Conservation (phyloP, 73 alveolate genomes). For the Tetrahymena elliotti region DNA sequence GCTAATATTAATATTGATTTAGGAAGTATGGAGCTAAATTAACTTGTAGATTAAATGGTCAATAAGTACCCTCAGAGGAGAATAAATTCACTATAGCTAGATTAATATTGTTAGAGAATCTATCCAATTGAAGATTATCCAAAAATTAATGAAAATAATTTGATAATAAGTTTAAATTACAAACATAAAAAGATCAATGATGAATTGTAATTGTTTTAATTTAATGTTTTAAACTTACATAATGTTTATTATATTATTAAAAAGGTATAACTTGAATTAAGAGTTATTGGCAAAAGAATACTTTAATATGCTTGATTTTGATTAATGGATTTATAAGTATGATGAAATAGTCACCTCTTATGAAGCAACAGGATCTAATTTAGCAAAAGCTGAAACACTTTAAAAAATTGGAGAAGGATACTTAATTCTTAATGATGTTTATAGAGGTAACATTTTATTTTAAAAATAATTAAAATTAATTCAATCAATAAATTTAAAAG, state of each 20-base stretch:
- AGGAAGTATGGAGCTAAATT: slow-evolving; percentile 17
- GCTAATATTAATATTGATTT: background rate
- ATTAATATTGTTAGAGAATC: background rate
- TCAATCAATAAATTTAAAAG: background rate
- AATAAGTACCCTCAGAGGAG: slow-evolving; percentile 20
- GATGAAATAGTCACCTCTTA: slow-evolving; percentile 32
- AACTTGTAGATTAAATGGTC: slow-evolving; percentile 18
- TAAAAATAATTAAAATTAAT: background rate
- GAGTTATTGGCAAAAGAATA: slow-evolving; percentile 24
- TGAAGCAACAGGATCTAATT: slow-evolving; percentile 15
- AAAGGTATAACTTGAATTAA: slow-evolving; percentile 4
- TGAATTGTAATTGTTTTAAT: background rate
- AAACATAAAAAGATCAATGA: slow-evolving; percentile 10
- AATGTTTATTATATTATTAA: background rate
- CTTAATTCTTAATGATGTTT: slow-evolving; percentile 14
- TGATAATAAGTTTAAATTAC: slow-evolving; percentile 19
- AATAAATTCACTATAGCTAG: slow-evolving; percentile 21
- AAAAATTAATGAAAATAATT: slow-evolving; percentile 18
- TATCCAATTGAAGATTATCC: slow-evolving; percentile 4
- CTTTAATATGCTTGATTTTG: slow-evolving; percentile 36
- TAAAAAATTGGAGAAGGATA: slow-evolving; percentile 29
- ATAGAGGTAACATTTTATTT: background rate
- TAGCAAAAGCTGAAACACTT: slow-evolving; percentile 9
- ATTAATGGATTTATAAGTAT: slow-evolving; percentile 30
- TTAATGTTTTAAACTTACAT: background rate